Base-by-base conservation (phyloP, 2,329 filamentous ascomycete species). In the Cytospora mali region DNA sequence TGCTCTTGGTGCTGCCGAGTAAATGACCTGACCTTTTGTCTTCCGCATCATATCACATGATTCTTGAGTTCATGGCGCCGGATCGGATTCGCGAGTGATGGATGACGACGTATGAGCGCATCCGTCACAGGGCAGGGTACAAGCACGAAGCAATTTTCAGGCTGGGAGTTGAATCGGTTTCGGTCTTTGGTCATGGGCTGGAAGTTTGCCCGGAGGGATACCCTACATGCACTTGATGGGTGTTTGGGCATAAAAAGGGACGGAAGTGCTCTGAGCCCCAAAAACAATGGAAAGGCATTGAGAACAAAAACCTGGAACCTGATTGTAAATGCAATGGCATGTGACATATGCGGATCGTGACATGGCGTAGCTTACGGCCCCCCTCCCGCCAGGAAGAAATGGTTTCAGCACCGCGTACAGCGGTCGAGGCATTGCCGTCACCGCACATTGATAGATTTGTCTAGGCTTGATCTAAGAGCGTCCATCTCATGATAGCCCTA, bases 1-100 rank as follows among this genome's bases (percentile, higher is more conserved):
- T 75, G 85, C 84, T 74, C 81, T 88, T 71, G 81, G 80, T 73
- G 81, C 76, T 71, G 75, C 83, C 67, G 76, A 78, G 68, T 78
- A 77, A 77, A 74, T 63, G 68, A 69, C 57, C 39, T 14, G n/a
- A 14, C 14, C 42, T 39, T 57, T 66, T 56, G 50, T 60, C 46
- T 53, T 52, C 58, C 56, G 54, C 49, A 46, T 61, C 55, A 54
- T 31, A 64, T 62, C 61, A n/a, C n/a, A 64, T 59, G 65, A 64
- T 64, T 64, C 69, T 69, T 67, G 66, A 67, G 66, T 71, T 57
- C 56, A 62, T 65, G 61, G 50, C 56, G 53, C 54, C 56, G 54
- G 42, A 55, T 52, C 61, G 63, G 63, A 52, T 29, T 50, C 50
- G 49, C 50, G 29, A 59, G 48, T 54, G 53, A 63, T 60, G 61